Conservation (phyloP, 148 eudicot species). For the Chenopodium quinoa region DNA sequence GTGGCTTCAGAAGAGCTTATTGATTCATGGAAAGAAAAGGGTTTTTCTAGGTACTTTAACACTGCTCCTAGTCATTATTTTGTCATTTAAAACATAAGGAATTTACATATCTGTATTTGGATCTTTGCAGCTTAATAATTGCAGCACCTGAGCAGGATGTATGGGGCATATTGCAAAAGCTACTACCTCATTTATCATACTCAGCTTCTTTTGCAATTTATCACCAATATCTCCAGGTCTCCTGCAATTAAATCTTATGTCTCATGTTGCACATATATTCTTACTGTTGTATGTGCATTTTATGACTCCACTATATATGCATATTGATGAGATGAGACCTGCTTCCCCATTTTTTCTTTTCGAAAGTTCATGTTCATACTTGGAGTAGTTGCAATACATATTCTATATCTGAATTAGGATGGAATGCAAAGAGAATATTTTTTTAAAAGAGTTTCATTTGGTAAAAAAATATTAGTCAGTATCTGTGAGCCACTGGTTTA, state of each 20-base stretch:
- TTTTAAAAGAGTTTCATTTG: not conserved
- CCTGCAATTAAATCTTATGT: not conserved
- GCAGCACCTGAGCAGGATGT: conserved; percentile 87
- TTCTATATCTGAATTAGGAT: not conserved
- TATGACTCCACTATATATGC: not conserved
- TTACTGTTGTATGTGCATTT: not conserved
- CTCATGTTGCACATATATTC: not conserved
- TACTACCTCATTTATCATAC: conserved; percentile 72
- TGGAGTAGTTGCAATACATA: not conserved
- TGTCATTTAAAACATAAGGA: conserved; percentile 3
- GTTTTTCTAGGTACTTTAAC: conserved; percentile 73
- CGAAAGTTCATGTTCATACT: not conserved
- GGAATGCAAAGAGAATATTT: not conserved
- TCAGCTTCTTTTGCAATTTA: conserved; percentile 91
- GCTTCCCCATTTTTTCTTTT: not conserved
- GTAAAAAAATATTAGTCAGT: not conserved
- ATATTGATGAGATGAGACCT: not conserved
- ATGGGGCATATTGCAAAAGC: conserved; percentile 67
- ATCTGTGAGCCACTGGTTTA: not conserved
- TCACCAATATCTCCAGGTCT: conserved; percentile 89
- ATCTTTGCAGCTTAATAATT: conserved; percentile 61
- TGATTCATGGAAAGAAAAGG: conserved; percentile 75
- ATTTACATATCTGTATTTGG: conserved; percentile 2
- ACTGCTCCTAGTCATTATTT: not conserved
- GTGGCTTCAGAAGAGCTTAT: conserved; percentile 66